Conservation (phyloP, 1,284 basidiomycete genomes). For the Sanghuangporus baumii region DNA sequence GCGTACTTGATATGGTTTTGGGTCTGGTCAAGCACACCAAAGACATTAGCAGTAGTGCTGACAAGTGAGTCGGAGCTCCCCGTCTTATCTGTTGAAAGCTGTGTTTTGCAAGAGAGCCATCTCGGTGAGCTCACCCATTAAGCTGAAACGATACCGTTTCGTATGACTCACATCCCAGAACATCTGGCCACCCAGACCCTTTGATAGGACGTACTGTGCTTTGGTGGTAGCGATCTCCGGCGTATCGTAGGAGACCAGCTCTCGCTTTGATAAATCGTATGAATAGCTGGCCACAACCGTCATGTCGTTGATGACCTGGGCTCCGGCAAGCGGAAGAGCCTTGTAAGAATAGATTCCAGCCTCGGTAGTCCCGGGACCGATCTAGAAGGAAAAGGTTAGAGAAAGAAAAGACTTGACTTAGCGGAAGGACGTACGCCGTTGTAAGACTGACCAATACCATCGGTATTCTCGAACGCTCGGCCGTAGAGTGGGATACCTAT, state of each 20-base stretch:
- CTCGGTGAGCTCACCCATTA: neutral
- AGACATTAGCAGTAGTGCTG: constrained; percentile 37
- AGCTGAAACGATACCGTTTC: neutral
- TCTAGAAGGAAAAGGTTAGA: constrained; percentile 30
- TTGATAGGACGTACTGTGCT: constrained; percentile 64
- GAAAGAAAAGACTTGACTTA: neutral
- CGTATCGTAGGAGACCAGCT: constrained; percentile 79
- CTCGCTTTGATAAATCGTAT: constrained; percentile 59
- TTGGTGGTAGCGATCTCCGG: constrained; percentile 70
- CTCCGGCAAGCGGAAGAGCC: constrained; percentile 60
- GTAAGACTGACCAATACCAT: constrained; percentile 72
- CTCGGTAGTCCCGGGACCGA: constrained; percentile 71
- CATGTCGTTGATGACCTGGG: constrained; percentile 64
- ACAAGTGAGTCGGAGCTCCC: constrained; percentile 51
- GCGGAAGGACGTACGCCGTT: constrained; percentile 44
- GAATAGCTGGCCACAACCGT: constrained; percentile 75
- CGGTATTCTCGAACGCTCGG: constrained; percentile 75
- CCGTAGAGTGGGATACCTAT: constrained; percentile 81
- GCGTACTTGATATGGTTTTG: constrained; percentile 63
- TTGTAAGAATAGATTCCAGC: constrained; percentile 76
- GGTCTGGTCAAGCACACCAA: constrained; percentile 55
- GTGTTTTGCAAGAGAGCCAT: constrained; percentile 28
- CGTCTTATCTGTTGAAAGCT: constrained; percentile 61
- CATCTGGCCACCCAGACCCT: constrained; percentile 71
- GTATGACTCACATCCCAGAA: constrained; percentile 65